Conservation (phyloP, 345 rosid species). For the Triadica sebifera region DNA sequence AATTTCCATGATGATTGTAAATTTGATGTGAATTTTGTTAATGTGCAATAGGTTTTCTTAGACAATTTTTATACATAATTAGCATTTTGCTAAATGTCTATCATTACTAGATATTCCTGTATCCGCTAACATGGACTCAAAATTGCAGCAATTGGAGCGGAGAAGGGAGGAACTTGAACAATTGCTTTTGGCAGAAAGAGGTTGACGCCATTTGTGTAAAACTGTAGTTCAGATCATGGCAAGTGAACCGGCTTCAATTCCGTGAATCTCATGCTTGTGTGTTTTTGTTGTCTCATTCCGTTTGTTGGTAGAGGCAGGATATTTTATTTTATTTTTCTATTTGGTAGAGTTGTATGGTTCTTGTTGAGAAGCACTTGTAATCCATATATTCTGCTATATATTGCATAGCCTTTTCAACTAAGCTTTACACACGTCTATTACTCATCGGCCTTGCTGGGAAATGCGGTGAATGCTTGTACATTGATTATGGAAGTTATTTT, state of each 20-base stretch:
- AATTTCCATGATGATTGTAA: background rate
- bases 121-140: background rate
- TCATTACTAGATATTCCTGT: background rate
- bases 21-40: background rate
- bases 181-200: conserved; percentile 57
- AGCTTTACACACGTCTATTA: background rate
- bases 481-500: background rate
- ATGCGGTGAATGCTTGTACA: background rate
- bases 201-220: conserved; percentile 21
- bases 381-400: no score
- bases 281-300: background rate
- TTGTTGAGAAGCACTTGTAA: no score
- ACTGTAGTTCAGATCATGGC: background rate
- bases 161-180: conserved; percentile 88
- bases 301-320: background rate
- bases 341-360: background rate
- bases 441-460: background rate
- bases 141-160: conserved; percentile 65
- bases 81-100: background rate
- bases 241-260: background rate
- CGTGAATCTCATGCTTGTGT: background rate
- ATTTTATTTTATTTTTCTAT: background rate
- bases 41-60: background rate
- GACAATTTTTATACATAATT: background rate
- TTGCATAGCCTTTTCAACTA: background rate